Percentiles rank a stretch among this genome's conserved stretches.
Conservation (phyloP, 1,284 basidiomycete species). For the Ceratobasidium sp. region DNA sequence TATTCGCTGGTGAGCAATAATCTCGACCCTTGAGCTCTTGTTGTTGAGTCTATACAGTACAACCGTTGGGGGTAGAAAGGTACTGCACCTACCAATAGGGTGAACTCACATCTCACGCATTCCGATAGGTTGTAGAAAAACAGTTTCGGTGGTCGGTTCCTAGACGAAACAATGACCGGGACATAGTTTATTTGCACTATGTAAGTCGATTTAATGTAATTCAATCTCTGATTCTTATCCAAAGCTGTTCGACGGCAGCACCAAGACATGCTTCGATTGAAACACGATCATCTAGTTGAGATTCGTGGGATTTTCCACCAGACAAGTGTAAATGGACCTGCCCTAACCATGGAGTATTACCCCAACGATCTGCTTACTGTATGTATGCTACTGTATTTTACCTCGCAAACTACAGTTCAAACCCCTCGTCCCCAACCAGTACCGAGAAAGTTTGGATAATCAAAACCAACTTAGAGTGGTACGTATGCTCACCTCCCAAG, state of each 20-base stretch:
- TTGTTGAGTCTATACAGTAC: background rate
- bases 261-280: slow-evolving; percentile 11
- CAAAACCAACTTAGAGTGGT: slow-evolving; percentile 32
- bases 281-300: slow-evolving; percentile 21
- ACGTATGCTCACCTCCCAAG: background rate
- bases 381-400: background rate
- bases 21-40: background rate
- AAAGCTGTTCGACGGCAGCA: background rate
- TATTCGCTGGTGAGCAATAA: background rate
- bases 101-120: background rate
- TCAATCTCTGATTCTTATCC: background rate
- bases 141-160: background rate
- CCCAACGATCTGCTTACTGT: slow-evolving; percentile 21
- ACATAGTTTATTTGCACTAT: slow-evolving; percentile 1
- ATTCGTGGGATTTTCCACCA: background rate
- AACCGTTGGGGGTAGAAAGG: background rate
- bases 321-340: background rate
- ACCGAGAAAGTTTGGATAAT: slow-evolving; percentile 12
- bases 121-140: slow-evolving; percentile 10
- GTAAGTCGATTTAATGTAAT: background rate
- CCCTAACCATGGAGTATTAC: slow-evolving; percentile 14
- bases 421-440: background rate
- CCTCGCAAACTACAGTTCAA: background rate
- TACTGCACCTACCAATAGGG: background rate
- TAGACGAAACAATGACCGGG: background rate